Evolutionary conservation across 306 rosid species (phyloP).

Genomic region (Quercus glauca): DNA sequence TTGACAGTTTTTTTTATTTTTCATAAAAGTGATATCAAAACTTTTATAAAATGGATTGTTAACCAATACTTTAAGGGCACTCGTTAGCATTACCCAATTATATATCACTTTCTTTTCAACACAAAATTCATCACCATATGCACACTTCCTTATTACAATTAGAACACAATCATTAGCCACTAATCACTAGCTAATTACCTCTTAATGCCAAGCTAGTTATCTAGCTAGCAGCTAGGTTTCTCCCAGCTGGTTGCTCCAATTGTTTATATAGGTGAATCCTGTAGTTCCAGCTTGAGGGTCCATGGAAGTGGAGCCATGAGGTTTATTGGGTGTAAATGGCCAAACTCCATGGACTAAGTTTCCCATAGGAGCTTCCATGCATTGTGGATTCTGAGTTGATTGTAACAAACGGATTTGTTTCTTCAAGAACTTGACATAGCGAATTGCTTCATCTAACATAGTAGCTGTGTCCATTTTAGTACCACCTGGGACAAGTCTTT

Average conservation of each 20-base stretch:
- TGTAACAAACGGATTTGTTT: slow-evolving; percentile 74
- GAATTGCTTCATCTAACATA: slow-evolving; percentile 91
- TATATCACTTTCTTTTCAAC: not conserved
- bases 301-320: slow-evolving; percentile 16
- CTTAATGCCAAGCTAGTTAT: slow-evolving; percentile 26
- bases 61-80: too few relatives aligned
- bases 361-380: slow-evolving; percentile 4
- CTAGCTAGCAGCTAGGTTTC: not conserved
- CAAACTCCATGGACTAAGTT: slow-evolving; percentile 24
- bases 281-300: slow-evolving; percentile 7
- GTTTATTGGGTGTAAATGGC: slow-evolving; percentile 39
- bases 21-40: too few relatives aligned
- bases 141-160: not conserved
- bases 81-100: not conserved
- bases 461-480: slow-evolving; percentile 96
- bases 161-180: not conserved
- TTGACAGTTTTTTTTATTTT: too few relatives aligned
- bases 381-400: slow-evolving; percentile 35
- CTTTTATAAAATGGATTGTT: too few relatives aligned
- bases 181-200: slow-evolving; percentile 49
- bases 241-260: slow-evolving; percentile 2
- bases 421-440: slow-evolving; percentile 88
- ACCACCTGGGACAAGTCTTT: slow-evolving; percentile 92
- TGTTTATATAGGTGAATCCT: slow-evolving; percentile 9
- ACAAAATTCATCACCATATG: not conserved